Base-by-base conservation (phyloP, 164 flowering plant species). In the Sextonia rubra region DNA sequence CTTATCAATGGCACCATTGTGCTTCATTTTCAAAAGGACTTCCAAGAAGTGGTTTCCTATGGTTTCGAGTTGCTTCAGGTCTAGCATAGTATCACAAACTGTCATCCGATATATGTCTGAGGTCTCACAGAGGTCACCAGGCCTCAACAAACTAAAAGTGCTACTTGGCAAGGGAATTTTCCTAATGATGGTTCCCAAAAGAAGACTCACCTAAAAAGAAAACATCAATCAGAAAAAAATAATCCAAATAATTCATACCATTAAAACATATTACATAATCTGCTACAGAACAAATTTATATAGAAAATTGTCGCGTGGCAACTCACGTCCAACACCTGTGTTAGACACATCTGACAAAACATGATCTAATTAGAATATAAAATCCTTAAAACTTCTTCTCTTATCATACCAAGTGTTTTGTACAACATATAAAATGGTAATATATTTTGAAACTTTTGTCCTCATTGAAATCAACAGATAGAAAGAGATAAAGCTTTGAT, bases 1-100 rank as follows among this genome's bases (percentile, higher is more conserved):
- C 85, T 93, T 93, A 78, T 96, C 99, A 77, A 96, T 96, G 60
- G 99, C 99, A 80, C 99, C 99, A 84, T 90, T 96, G 77, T 96
- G 99, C 82, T 96, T 96, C 99, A 96, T 93, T 82, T 96, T 96
- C 78, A 96, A 74, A 70, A 96, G 92, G 67, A 96, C 97, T 82
- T 92, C 95, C 80, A 96, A 77, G 80, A 96, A 96, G 80, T 96
- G 93, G 74, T 77, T 80, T 29, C 99, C 99, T 73, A 96, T 93
- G 30, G 78, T 77, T 84, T 92, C 91, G 62, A 96, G 91, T 84
- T 96, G 98, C 64, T 87, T 80, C 74, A 90, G 15, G 74, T 93
- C 98, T 82, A 96, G 92, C 66, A 93, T 75, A 55, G 74, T 80
- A 75, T 80, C 80, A 67, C 84, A 62, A 26, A 22, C 62, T 52